These are phyloP conservation scores for Fusarium pilosicola DNA, from an alignment of 2,329 filamentous ascomycete genomes.

Conservation along the genomic window DNA sequence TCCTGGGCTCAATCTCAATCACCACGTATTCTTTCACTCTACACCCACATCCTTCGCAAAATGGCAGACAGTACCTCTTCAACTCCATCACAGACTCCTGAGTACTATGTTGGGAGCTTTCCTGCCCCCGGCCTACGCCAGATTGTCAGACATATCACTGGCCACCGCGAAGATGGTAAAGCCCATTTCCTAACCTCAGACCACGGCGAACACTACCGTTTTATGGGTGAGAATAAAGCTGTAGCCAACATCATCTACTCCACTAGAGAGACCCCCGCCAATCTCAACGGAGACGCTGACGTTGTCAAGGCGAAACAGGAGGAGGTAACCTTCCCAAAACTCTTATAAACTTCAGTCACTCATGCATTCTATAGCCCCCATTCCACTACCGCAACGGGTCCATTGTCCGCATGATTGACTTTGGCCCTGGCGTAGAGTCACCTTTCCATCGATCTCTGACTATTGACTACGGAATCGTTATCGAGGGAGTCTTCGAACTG, in stretches of 20 bases:
- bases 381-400: neutral
- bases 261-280: neutral
- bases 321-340: neutral
- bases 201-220: neutral
- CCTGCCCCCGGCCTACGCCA: neutral
- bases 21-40: accelerated
- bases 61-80: neutral
- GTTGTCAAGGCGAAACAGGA: neutral
- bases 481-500: neutral
- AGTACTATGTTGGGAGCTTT: neutral
- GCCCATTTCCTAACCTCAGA: neutral
- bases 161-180: neutral
- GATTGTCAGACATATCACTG: neutral
- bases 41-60: accelerated
- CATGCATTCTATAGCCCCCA: neutral
- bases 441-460: neutral
- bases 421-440: neutral
- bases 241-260: neutral
- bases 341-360: accelerated
- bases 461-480: neutral
- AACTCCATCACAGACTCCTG: neutral
- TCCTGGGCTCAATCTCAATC: neutral
- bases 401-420: neutral
- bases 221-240: neutral
- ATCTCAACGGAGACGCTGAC: neutral